Percentiles rank a stretch among this genome's conserved stretches.
Conservation (phyloP, 768 basidiomycete genomes). For the Macrolepiota albuminosa region DNA sequence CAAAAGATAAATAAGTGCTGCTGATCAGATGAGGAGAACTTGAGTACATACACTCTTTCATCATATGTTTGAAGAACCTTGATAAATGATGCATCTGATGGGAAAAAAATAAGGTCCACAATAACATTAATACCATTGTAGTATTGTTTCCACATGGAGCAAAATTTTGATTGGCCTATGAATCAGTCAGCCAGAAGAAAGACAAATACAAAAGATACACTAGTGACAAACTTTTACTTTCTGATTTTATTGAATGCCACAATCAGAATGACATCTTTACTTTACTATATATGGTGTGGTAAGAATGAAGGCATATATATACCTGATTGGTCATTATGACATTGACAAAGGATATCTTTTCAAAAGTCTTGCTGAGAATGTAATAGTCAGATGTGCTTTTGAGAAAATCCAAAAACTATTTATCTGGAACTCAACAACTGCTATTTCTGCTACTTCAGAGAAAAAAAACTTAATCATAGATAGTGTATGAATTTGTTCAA, state of each 20-base stretch:
- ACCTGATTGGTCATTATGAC: slow-evolving; percentile 86
- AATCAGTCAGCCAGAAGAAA: not conserved
- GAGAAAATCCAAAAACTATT: not conserved
- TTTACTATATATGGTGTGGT: slow-evolving; percentile 54
- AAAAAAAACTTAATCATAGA: slow-evolving; percentile 63
- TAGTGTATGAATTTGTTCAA: not conserved
- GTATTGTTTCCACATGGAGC: slow-evolving; percentile 95
- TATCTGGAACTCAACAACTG: slow-evolving; percentile 89
- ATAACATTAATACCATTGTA: slow-evolving; percentile 91
- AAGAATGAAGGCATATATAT: not conserved
- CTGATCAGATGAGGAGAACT: slow-evolving; percentile 87
- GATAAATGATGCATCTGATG: slow-evolving; percentile 77
- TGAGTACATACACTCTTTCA: slow-evolving; percentile 81
- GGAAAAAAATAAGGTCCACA: slow-evolving; percentile 88
- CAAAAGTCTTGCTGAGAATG: slow-evolving; percentile 63
- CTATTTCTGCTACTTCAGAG: slow-evolving; percentile 83
- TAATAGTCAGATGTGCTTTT: not conserved
- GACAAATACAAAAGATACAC: slow-evolving; percentile 30
- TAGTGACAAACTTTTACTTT: slow-evolving; percentile 93
- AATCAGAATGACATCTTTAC: slow-evolving; percentile 94
- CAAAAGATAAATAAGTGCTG: slow-evolving; percentile 53
- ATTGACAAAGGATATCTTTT: slow-evolving; percentile 93
- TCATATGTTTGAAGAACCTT: slow-evolving; percentile 61
- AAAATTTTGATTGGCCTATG: slow-evolving; percentile 85
- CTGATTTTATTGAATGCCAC: slow-evolving; percentile 91